phyloP scores from a whole-genome alignment of 2,329 filamentous ascomycete species.

The Daldinia eschscholtzii region DNA sequence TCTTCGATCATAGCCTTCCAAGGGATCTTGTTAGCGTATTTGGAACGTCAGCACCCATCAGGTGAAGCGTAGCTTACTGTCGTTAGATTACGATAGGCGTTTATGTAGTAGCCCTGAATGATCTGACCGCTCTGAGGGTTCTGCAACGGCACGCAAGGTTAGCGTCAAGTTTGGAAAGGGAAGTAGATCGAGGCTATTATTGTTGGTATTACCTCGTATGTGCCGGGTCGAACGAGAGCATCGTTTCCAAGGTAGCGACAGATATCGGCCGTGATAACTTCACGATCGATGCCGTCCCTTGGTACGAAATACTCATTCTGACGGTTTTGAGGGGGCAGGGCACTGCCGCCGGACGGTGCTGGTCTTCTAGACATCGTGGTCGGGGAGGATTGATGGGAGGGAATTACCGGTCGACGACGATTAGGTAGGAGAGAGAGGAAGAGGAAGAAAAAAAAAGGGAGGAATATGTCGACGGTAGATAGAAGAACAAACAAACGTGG shows the following conservation, averaged over 20 bases:
- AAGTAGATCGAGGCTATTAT: slow-evolving; percentile 3
- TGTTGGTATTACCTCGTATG: slow-evolving; percentile 72
- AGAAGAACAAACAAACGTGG: slow-evolving; percentile 31
- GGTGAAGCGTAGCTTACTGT: slow-evolving; percentile 67
- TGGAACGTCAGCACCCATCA: not conserved
- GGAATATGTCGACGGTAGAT: slow-evolving; percentile 38
- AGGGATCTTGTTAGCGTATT: slow-evolving; percentile 40
- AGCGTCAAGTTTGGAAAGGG: slow-evolving; percentile 41
- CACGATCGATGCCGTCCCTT: slow-evolving; percentile 83
- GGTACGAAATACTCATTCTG: slow-evolving; percentile 86
- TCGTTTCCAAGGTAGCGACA: slow-evolving; percentile 87
- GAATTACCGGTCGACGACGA: slow-evolving; percentile 43
- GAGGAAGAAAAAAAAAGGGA: slow-evolving; percentile 31
- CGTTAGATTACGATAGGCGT: slow-evolving; percentile 82
- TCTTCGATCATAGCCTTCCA: slow-evolving; percentile 73
- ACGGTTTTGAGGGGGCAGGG: slow-evolving; percentile 59
- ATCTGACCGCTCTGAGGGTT: slow-evolving; percentile 69
- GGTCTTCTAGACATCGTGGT: slow-evolving; percentile 56
- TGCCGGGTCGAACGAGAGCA: slow-evolving; percentile 80
- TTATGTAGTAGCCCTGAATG: slow-evolving; percentile 81
- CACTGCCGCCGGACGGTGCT: slow-evolving; percentile 54
- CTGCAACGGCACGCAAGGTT: slow-evolving; percentile 52
- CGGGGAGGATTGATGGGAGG: slow-evolving; percentile 27
- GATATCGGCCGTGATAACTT: slow-evolving; percentile 87
- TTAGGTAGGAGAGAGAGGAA: slow-evolving; percentile 30